Conservation (phyloP, 2,329 filamentous ascomycete species). For the Tolypocladium sp. region DNA sequence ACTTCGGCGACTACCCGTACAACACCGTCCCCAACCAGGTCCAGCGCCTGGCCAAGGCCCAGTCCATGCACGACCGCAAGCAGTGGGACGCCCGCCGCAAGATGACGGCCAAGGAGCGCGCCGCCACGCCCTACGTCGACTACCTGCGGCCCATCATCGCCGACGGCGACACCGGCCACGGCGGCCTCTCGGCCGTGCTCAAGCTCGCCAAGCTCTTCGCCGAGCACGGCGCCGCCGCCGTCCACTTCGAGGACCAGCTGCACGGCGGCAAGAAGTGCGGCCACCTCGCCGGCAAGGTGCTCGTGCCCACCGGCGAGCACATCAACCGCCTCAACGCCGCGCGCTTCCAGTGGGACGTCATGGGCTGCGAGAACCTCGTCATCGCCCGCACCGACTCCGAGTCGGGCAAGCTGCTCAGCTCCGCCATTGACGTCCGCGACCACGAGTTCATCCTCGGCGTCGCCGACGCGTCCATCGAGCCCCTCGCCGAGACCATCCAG, state of each 20-base stretch:
- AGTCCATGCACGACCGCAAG: conserved; percentile 93
- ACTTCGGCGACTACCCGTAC: conserved; percentile 98
- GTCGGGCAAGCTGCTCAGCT: conserved; percentile 82
- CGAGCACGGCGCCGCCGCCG: conserved; percentile 89
- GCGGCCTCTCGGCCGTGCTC: conserved; percentile 82
- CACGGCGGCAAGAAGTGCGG: conserved; percentile 98
- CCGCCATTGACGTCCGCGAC: conserved; percentile 85
- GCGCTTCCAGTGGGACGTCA: conserved; percentile 96
- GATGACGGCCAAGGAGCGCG: conserved; percentile 63
- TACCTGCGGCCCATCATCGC: conserved; percentile 93
- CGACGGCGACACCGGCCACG: conserved; percentile 93
- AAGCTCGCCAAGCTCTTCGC: conserved; percentile 97
- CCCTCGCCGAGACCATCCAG: conserved; percentile 81
- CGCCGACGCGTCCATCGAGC: conserved; percentile 61
- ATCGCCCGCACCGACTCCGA: conserved; percentile 95
- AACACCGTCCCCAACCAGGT: conserved; percentile 99
- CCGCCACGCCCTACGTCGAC: conserved; percentile 73
- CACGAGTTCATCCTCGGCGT: conserved; percentile 95
- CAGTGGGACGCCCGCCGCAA: conserved; percentile 82
- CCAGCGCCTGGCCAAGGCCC: conserved; percentile 89
- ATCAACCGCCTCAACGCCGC: conserved; percentile 90
- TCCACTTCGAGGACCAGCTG: conserved; percentile 96
- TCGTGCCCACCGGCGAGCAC: conserved; percentile 90
- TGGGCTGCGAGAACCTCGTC: conserved; percentile 91
- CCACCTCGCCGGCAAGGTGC: conserved; percentile 89